phyloP scores from a whole-genome alignment of 306 rosid species.

The Styphnolobium japonicum region DNA sequence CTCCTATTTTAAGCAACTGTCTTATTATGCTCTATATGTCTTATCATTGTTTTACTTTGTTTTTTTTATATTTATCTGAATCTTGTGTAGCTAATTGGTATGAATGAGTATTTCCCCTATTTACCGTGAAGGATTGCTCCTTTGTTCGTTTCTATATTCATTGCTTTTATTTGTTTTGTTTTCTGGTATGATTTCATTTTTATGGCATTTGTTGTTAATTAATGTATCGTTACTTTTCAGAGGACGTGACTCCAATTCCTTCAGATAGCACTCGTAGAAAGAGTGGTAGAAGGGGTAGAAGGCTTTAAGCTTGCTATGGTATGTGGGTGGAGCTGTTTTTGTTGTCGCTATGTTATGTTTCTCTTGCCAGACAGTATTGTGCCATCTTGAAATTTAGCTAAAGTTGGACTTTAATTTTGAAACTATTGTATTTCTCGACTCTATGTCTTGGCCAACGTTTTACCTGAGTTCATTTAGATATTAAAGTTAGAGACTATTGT shows the following conservation, averaged over 20 bases:
- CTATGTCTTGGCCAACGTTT: not conserved
- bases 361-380: conserved; percentile 11
- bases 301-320: conserved; percentile 48
- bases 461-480: conserved; percentile 6
- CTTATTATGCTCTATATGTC: not conserved
- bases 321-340: not conserved
- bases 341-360: not conserved
- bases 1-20: not conserved
- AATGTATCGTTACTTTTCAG: conserved; percentile 33
- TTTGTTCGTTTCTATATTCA: not conserved
- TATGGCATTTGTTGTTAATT: not conserved
- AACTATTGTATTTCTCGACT: conserved; percentile 25
- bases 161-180: not conserved
- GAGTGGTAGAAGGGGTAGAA: conserved; percentile 87
- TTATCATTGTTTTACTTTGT: not conserved
- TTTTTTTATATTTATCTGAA: not conserved
- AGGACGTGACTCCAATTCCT: conserved; percentile 86
- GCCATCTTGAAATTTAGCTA: conserved; percentile 13
- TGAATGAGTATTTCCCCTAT: not conserved
- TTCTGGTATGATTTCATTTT: not conserved
- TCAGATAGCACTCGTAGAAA: conserved; percentile 81
- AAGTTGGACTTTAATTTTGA: conserved; percentile 34
- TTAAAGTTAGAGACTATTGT: not conserved
- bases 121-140: not conserved
- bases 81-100: not conserved